These are phyloP conservation scores for Camellia granthamiana DNA, from an alignment of 148 eudicot species.

Conservation along the genomic window DNA sequence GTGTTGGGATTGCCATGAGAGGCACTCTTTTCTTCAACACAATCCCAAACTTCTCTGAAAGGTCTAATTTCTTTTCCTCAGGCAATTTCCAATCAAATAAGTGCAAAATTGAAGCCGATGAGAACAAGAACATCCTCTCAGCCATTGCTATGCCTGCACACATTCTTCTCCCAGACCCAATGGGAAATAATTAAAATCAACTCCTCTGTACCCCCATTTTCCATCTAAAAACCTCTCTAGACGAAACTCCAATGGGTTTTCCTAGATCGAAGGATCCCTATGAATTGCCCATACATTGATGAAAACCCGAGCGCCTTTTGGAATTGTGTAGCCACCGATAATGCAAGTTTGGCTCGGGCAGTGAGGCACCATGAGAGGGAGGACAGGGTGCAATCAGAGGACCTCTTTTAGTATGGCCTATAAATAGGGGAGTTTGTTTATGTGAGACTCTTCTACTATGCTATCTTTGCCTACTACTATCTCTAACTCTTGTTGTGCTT, in stretches of 20 bases:
- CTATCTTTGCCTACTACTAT: no score
- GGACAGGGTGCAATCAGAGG: no score
- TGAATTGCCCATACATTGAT: constrained; percentile 54
- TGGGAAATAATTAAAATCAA: constrained; percentile 38
- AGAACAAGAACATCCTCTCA: constrained; percentile 40
- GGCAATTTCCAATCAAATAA: constrained; percentile 50
- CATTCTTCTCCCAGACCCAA: constrained; percentile 51
- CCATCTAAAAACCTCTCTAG: constrained; percentile 51
- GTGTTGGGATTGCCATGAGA: constrained; percentile 31
- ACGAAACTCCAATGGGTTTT: constrained; percentile 43
- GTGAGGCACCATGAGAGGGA: constrained; percentile 40
- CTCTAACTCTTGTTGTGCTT: no score
- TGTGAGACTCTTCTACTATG: no score
- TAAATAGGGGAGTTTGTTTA: no score
- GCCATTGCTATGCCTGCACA: constrained; percentile 50
- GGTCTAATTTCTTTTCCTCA: constrained; percentile 36
- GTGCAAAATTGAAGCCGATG: constrained; percentile 47
- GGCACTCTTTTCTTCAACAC: constrained; percentile 39
- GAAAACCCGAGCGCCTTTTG: constrained; percentile 47
- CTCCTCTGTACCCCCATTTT: constrained; percentile 43
- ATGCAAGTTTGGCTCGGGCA: constrained; percentile 35
- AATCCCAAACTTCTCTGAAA: constrained; percentile 47
- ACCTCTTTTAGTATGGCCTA: no score
- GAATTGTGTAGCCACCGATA: constrained; percentile 51
- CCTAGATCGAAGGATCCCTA: constrained; percentile 50